Base-by-base conservation (phyloP, 1,284 basidiomycete species). In the Grifola frondosa region DNA sequence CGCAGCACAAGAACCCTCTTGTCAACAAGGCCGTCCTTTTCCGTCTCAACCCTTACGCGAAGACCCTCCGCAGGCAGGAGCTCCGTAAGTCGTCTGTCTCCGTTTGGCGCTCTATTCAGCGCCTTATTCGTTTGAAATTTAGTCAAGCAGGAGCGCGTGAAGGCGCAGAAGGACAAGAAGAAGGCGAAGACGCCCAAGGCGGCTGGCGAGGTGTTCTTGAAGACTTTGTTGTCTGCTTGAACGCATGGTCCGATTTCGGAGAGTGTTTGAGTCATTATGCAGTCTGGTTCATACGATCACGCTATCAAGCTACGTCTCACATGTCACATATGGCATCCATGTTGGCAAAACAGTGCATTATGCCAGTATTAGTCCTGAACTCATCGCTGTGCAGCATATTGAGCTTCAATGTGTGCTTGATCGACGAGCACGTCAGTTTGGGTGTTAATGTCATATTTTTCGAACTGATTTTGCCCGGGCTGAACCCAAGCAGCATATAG, bases 11-110 rank as follows among this genome's bases (percentile, higher is more conserved):
- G 90, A 98, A 98, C 81, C 94, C 96, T 46, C 83, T 97, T 63
- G 73, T 84, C 74, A 99, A 99, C 90, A 94, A 91, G 77, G 88
- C 82, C 49, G 78, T 97, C 61, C 84, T 99, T 67, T 97, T 96
- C 93, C 88, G 95, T 62, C 83, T 99, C 74, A 99, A 99, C 84
- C 97, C 97, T 44, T 99, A 99, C 75, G 96, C 96, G 65, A 97
- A 95, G 82, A 88, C 88, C 43, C 70, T 93, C 62, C 87, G 91
- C 68, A 79, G 88, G 62, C 88, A 93, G 66, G 91, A 95, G 66
- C 71, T 94, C 53, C 76, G 86, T 90, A 68, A 46, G 87, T 86
- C 26, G 30, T 34, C 21, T 12, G 4, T n/a, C 13, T 30, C 37
- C 34, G 25, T 36, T 30, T 25, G 19, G 32, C 10, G 46, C 26